Conservation (phyloP, 345 rosid genomes). For the Cardamine chenopodiifolia region DNA sequence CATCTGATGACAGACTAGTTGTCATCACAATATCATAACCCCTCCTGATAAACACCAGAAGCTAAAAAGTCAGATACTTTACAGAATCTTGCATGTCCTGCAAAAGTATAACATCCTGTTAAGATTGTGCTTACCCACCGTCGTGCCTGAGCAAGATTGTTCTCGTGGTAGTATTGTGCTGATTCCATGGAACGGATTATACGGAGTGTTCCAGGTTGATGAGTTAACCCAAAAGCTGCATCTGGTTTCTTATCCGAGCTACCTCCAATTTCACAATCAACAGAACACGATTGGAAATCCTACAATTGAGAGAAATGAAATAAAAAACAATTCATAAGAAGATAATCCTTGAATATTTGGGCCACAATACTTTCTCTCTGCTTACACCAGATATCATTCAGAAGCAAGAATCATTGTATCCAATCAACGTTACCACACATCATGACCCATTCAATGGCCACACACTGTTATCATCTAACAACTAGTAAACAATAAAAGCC, state of each 20-base stretch:
- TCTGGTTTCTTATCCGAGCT: slow-evolving; percentile 51
- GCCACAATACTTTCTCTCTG: neutral
- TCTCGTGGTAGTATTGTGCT: slow-evolving; percentile 66
- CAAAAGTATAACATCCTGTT: slow-evolving; percentile 22
- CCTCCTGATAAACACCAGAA: slow-evolving; percentile 48
- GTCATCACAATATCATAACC: slow-evolving; percentile 86
- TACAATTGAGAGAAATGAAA: slow-evolving; percentile 30
- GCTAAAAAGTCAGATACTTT: neutral
- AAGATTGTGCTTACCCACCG: slow-evolving; percentile 91
- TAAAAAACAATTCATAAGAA: neutral
- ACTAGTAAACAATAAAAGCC: slow-evolving; percentile 7
- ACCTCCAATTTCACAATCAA: slow-evolving; percentile 60
- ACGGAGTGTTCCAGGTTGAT: slow-evolving; percentile 47
- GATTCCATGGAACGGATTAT: slow-evolving; percentile 96
- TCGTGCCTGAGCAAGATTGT: slow-evolving; percentile 72
- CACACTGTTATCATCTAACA: slow-evolving; percentile 1
- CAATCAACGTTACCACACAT: neutral
- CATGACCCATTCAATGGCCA: neutral
- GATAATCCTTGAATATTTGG: neutral
- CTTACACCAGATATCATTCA: slow-evolving; percentile 7
- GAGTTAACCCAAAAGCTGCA: slow-evolving; percentile 62
- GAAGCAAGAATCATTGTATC: neutral
- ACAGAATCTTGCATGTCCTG: neutral
- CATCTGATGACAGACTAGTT: slow-evolving; percentile 94
- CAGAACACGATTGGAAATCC: slow-evolving; percentile 67